phyloP scores from a whole-genome alignment of 73 alveolate genomes.

The Paramecium primaurelia region DNA sequence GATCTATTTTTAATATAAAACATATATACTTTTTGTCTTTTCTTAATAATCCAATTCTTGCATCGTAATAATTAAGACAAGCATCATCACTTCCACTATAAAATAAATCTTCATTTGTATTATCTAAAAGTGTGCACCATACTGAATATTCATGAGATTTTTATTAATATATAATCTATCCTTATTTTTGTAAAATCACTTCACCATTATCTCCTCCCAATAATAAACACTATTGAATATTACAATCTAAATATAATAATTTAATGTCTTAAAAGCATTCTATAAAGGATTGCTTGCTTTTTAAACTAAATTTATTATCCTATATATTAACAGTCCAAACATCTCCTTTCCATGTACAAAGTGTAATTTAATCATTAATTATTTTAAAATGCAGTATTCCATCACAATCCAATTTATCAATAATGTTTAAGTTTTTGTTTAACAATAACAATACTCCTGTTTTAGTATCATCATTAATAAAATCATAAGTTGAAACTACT shows the following conservation, averaged over 20 bases:
- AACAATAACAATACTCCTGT: neutral
- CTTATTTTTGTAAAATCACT: neutral
- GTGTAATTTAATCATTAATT: neutral
- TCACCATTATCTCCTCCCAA: slow-evolving; percentile 42
- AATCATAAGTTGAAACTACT: slow-evolving; percentile 18
- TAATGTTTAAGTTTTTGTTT: neutral
- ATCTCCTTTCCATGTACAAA: slow-evolving; percentile 9
- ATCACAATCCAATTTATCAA: neutral
- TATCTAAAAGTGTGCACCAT: neutral
- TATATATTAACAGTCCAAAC: neutral
- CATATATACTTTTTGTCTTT: neutral
- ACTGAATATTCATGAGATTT: slow-evolving; percentile 16
- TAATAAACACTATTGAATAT: neutral
- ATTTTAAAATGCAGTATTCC: neutral
- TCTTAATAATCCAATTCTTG: neutral
- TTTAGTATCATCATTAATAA: neutral
- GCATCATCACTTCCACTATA: slow-evolving; percentile 46
- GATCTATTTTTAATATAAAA: neutral
- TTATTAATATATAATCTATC: neutral
- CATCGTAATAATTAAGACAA: neutral
- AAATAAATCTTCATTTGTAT: neutral
- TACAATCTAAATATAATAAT: neutral
- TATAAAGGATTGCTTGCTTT: neutral
- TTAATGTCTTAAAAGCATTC: neutral
- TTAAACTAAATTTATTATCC: neutral